phyloP scores from a whole-genome alignment of 768 basidiomycete genomes.

The Lyophyllum semitale region DNA sequence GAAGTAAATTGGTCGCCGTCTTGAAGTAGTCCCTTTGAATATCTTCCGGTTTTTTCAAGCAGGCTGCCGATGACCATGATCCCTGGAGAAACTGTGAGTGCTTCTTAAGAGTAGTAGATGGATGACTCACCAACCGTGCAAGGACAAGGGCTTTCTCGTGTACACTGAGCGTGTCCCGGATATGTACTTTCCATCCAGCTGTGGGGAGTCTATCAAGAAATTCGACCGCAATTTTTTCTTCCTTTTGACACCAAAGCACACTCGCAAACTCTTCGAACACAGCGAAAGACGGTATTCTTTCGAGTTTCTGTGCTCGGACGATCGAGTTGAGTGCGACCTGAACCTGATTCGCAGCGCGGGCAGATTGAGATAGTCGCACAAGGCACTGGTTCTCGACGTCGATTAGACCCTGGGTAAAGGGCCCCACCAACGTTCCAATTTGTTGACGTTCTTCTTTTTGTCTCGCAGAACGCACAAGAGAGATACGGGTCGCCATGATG shows the following conservation, averaged over 20 bases:
- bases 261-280: slow-evolving; percentile 83
- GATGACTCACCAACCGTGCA: slow-evolving; percentile 61
- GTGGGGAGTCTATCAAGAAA: slow-evolving; percentile 50
- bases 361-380: slow-evolving; percentile 68
- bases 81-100: slow-evolving; percentile 52
- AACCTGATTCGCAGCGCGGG: slow-evolving; percentile 63
- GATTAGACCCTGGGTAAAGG: slow-evolving; percentile 50
- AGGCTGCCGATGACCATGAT: slow-evolving; percentile 87
- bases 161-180: slow-evolving; percentile 8
- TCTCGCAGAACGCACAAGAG: slow-evolving; percentile 73
- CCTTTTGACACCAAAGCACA: slow-evolving; percentile 87
- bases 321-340: slow-evolving; percentile 90
- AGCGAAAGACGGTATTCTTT: slow-evolving; percentile 41
- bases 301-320: slow-evolving; percentile 70
- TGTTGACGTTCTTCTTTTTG: slow-evolving; percentile 73
- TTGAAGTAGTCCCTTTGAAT: slow-evolving; percentile 75
- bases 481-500: slow-evolving; percentile 79
- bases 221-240: slow-evolving; percentile 82
- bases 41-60: slow-evolving; percentile 72
- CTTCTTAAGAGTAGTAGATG: not conserved
- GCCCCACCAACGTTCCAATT: slow-evolving; percentile 69
- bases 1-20: slow-evolving; percentile 47
- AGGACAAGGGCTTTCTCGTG: slow-evolving; percentile 45
- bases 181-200: slow-evolving; percentile 19
- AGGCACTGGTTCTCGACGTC: slow-evolving; percentile 72